Base-by-base conservation (phyloP, 108 stramenopile species). In the Cyclotella baltica region DNA sequence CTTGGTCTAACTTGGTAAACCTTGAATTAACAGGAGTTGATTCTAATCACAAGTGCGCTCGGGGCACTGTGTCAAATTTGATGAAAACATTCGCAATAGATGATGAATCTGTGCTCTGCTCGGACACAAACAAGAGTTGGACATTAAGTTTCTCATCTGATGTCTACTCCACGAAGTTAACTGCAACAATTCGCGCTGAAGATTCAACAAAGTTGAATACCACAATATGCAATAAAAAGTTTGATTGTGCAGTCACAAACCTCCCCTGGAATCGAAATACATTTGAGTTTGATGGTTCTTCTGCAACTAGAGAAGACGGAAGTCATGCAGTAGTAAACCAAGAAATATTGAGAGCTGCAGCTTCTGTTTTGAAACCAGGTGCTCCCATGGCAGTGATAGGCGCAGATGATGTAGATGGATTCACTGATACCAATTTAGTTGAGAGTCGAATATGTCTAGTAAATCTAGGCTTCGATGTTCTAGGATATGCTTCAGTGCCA, bases 231-330 rank as follows among this genome's bases (percentile, higher is more conserved):
- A 47, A 23, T 13, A 22, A 25, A 43, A 27, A 15, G 43, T 87
- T 73, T 76, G 82, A 85, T 72, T 89, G 87, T 52, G 87, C 86
- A 15, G 86, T 88, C 47, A 59, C 87, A 19, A 92, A 89, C 76
- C 66, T 92, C 8, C 91, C 91, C 1, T 92, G 91, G 91, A 84
- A 83, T 38, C 80, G 84, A 0, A 85, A 78, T 52, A 76, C 71
- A 8, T 68, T 55, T 48, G 75, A 70, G 40, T 66, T 55, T 51
- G 13, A 56, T 36, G 72, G 62, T 6, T 11, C 31, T 33, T 18
- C 61, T 61, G 37, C 6, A 43, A 28, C 2, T 35, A 36, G 38
- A 10, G 29, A 67, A 2, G 40, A 23, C 20, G 70, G 50, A 58
- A 67, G 38, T 19, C 36, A 23, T 69, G 36, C 18, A 1, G 34